Percentiles rank a stretch among this genome's conserved stretches.
Evolutionary conservation across 257 asterid species (phyloP).

Genomic region (Osmanthus fragrans): DNA sequence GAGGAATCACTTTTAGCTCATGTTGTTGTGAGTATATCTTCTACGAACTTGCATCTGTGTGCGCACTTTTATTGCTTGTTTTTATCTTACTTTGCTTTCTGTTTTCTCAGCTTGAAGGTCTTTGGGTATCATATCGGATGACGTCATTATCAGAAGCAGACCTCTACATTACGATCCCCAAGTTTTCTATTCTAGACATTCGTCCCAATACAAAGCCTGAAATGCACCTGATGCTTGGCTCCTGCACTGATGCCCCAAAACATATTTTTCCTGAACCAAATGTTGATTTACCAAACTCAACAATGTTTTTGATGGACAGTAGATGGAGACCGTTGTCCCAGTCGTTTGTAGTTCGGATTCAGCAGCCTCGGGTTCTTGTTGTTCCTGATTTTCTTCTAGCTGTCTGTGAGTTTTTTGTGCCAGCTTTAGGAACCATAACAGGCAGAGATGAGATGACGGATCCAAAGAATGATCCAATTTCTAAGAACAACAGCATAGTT

Average conservation of each 20-base stretch:
- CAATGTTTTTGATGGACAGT: constrained; percentile 97
- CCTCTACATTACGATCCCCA: constrained; percentile 83
- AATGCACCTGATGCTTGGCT: constrained; percentile 99
- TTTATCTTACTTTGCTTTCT: constrained; percentile 18
- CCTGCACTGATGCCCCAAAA: constrained; percentile 73
- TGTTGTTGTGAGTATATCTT: constrained; percentile 73
- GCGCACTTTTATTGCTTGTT: constrained; percentile 10
- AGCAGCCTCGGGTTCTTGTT: constrained; percentile 96
- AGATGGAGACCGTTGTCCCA: constrained; percentile 91
- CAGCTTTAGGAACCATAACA: constrained; percentile 86
- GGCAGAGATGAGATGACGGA: constrained; percentile 99
- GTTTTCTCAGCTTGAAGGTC: constrained; percentile 85
- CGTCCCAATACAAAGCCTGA: constrained; percentile 94
- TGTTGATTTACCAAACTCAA: constrained; percentile 68
- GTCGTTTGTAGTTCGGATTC: constrained; percentile 88
- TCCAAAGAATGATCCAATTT: constrained; percentile 85
- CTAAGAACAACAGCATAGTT: constrained; percentile 63
- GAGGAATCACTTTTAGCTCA: constrained; percentile 90
- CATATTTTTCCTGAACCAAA: constrained; percentile 57
- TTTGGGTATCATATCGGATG: constrained; percentile 96
- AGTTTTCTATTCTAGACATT: constrained; percentile 79
- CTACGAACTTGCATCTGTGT: background rate
- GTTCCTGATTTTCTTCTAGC: constrained; percentile 96
- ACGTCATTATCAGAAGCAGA: constrained; percentile 96
- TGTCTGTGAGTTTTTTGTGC: constrained; percentile 89